Conservation (phyloP, 2,329 filamentous ascomycete species). For the Pseudogymnoascus sp. region DNA sequence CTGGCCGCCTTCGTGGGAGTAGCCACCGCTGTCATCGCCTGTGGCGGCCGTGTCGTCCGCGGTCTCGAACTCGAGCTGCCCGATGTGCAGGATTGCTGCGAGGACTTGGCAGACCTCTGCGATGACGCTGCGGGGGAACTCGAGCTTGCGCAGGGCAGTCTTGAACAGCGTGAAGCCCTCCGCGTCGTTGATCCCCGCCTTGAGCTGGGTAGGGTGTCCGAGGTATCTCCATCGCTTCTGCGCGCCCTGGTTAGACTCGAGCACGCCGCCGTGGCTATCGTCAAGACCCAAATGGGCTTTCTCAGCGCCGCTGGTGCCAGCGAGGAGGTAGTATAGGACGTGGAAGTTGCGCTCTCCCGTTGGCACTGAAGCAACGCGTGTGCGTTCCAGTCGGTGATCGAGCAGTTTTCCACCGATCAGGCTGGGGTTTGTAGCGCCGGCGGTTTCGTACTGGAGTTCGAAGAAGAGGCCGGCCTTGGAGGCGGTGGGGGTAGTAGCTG, state of each 20-base stretch:
- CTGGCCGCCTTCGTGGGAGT: constrained; percentile 89
- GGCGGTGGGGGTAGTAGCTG: constrained; percentile 86
- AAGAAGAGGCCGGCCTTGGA: constrained; percentile 94
- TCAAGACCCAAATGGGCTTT: constrained; percentile 72
- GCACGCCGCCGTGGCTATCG: constrained; percentile 39
- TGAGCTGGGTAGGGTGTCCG: constrained; percentile 92
- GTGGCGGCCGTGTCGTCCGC: constrained; percentile 71
- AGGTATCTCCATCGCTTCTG: constrained; percentile 92
- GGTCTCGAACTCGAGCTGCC: constrained; percentile 88
- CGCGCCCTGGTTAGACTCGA: constrained; percentile 39
- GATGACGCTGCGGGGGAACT: constrained; percentile 89
- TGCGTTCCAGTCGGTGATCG: constrained; percentile 87
- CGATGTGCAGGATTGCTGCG: constrained; percentile 91
- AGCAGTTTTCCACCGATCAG: constrained; percentile 91
- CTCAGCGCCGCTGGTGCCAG: constrained; percentile 85
- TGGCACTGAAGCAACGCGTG: constrained; percentile 83
- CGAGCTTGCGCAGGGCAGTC: constrained; percentile 85
- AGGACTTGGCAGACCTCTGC: constrained; percentile 95
- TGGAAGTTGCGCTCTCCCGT: constrained; percentile 97
- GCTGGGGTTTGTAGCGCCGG: constrained; percentile 74
- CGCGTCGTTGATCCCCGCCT: constrained; percentile 91
- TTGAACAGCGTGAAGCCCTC: constrained; percentile 98
- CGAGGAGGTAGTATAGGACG: constrained; percentile 87
- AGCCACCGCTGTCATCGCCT: constrained; percentile 89
- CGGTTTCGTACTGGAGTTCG: constrained; percentile 93